Percentiles rank a stretch among this genome's conserved stretches.
Evolutionary conservation across 257 asterid species (phyloP).

Genomic region (Asclepias syriaca): DNA sequence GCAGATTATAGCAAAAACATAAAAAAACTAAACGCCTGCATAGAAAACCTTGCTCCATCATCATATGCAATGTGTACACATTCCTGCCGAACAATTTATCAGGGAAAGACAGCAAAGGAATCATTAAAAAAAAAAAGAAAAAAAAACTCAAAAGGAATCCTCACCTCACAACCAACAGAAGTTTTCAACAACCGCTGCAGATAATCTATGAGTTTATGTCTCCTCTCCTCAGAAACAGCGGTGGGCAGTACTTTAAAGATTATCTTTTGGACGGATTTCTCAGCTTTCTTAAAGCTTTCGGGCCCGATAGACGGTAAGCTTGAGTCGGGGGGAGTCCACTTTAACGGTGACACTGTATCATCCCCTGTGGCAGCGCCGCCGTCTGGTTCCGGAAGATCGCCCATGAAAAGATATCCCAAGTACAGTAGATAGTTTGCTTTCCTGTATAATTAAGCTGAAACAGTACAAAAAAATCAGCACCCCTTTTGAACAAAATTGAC

Average conservation of each 20-base stretch:
- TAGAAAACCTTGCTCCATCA: background rate
- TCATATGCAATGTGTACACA: background rate
- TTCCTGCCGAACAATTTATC: background rate
- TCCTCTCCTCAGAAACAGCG: conserved; percentile 23
- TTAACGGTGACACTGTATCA: background rate
- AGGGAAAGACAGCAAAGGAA: background rate
- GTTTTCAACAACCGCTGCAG: conserved; percentile 29
- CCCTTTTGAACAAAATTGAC: background rate
- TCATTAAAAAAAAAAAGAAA: background rate
- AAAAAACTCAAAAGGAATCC: background rate
- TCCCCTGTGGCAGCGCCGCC: conserved; percentile 8
- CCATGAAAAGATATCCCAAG: conserved; percentile 9
- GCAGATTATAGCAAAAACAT: background rate
- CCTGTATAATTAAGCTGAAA: background rate
- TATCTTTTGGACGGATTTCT: conserved; percentile 18
- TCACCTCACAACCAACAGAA: conserved; percentile 37
- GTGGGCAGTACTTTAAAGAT: conserved; percentile 25
- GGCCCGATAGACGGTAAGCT: conserved; percentile 1
- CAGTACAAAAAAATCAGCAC: background rate
- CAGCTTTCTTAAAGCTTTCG: conserved; percentile 23
- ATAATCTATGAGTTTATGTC: conserved; percentile 33
- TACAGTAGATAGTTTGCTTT: background rate
- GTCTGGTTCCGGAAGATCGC: conserved; percentile 22
- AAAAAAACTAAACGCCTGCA: background rate
- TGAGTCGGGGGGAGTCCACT: conserved; percentile 2